Percentiles rank a stretch among this genome's conserved stretches.
Conservation (phyloP, 768 basidiomycete genomes). For the Podaxis sp. region DNA sequence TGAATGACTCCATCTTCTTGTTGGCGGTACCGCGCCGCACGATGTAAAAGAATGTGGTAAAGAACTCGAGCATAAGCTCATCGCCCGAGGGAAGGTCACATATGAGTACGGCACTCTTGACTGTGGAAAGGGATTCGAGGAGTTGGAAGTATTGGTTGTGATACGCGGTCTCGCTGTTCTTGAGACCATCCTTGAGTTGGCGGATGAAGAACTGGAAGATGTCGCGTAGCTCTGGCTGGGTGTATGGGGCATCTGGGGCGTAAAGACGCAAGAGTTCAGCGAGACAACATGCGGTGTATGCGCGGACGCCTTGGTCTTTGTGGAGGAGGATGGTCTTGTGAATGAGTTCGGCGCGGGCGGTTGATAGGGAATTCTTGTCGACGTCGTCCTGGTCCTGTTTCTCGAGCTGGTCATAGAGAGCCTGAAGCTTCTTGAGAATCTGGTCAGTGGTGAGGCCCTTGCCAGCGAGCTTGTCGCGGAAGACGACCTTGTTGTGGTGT, state of each 20-base stretch:
- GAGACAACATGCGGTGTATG: slow-evolving; percentile 90
- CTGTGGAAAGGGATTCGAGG: slow-evolving; percentile 89
- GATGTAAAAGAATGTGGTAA: slow-evolving; percentile 80
- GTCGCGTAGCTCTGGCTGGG: slow-evolving; percentile 82
- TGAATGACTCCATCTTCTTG: slow-evolving; percentile 82
- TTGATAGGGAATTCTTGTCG: slow-evolving; percentile 69
- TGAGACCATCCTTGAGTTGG: slow-evolving; percentile 76
- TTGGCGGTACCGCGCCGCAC: slow-evolving; percentile 62
- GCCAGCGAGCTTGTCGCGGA: slow-evolving; percentile 79
- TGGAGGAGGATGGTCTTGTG: slow-evolving; percentile 81
- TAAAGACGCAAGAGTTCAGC: slow-evolving; percentile 92
- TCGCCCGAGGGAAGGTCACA: slow-evolving; percentile 90
- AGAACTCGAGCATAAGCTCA: slow-evolving; percentile 79
- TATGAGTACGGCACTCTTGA: slow-evolving; percentile 92
- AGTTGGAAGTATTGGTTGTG: slow-evolving; percentile 94
- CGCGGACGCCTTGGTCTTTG: slow-evolving; percentile 95
- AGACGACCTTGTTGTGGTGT: slow-evolving; percentile 60
- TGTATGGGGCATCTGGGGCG: slow-evolving; percentile 97
- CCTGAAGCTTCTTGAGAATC: slow-evolving; percentile 83
- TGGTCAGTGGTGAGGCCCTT: slow-evolving; percentile 80
- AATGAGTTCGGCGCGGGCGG: slow-evolving; percentile 78
- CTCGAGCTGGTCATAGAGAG: slow-evolving; percentile 73
- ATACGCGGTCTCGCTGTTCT: slow-evolving; percentile 76
- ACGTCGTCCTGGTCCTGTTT: slow-evolving; percentile 86
- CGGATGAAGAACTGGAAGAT: slow-evolving; percentile 97